phyloP scores from a whole-genome alignment of 208 protist species.

The Borovskyia barvae region DNA sequence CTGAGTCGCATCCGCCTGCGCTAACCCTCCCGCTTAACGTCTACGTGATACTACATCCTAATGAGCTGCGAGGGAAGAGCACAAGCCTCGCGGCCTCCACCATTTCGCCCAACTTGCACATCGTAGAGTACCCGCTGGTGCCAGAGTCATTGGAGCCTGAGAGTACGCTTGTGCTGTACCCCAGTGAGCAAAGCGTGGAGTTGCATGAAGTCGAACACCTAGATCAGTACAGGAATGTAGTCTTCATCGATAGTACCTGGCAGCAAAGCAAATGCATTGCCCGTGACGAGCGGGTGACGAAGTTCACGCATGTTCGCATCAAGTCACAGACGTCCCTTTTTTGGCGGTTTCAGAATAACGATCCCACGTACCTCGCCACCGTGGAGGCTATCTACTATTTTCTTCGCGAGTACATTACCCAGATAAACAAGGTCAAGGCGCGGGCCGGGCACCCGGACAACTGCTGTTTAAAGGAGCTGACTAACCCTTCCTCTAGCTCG shows the following conservation, averaged over 20 bases:
- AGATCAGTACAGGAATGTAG: conserved; percentile 75
- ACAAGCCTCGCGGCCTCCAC: conserved; percentile 91
- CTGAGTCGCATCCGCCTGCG: conserved; percentile 77
- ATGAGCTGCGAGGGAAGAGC: conserved; percentile 89
- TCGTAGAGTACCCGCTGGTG: conserved; percentile 71
- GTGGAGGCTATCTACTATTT: conserved; percentile 96
- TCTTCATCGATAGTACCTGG: conserved; percentile 96
- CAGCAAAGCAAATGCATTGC: conserved; percentile 89
- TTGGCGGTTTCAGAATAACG: conserved; percentile 94
- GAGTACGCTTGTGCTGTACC: conserved; percentile 85
- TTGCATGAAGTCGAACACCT: conserved; percentile 69
- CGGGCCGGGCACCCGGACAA: neutral
- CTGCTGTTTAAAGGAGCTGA: neutral
- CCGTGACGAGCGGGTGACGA: conserved; percentile 63
- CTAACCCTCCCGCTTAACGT: conserved; percentile 79
- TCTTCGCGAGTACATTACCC: conserved; percentile 81
- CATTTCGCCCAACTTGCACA: conserved; percentile 84
- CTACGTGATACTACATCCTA: conserved; percentile 86
- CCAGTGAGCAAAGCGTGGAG: conserved; percentile 70
- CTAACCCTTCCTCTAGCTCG: too few species aligned
- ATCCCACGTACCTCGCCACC: conserved; percentile 89
- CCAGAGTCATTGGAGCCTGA: conserved; percentile 57
- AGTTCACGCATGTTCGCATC: conserved; percentile 82
- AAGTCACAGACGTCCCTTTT: conserved; percentile 88
- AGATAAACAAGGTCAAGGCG: conserved; percentile 44